Evolutionary conservation across 2,329 filamentous ascomycete genomes (phyloP).

Genomic region (Penicillium vulpinum): DNA sequence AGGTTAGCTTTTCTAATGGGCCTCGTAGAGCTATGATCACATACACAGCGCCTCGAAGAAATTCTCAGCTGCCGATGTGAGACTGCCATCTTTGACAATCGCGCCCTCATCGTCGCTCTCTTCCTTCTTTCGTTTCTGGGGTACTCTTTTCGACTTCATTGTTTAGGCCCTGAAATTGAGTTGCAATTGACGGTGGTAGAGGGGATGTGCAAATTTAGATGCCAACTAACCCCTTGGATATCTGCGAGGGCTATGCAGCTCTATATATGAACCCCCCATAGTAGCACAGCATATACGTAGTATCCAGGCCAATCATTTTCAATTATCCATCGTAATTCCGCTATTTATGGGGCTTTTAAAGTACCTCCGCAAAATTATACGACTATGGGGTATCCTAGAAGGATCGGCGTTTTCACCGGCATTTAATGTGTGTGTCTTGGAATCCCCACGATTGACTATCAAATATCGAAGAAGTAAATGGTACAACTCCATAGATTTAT

Average conservation of each 20-base stretch:
- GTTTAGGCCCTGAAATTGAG: neutral
- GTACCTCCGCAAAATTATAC: neutral
- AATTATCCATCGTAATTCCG: neutral
- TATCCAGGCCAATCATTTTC: neutral
- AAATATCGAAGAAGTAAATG: neutral
- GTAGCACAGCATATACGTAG: neutral
- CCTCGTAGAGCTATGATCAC: neutral
- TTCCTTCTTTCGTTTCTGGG: constrained; percentile 1
- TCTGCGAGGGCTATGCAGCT: neutral
- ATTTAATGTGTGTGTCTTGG: neutral
- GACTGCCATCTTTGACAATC: constrained; percentile 1
- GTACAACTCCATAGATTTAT: neutral
- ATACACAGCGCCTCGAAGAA: constrained; percentile 24
- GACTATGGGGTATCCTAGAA: neutral
- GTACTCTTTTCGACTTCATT: neutral
- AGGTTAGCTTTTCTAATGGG: neutral
- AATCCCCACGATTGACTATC: constrained; percentile 1
- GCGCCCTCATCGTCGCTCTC: neutral
- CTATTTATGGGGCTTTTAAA: neutral
- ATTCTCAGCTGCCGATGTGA: constrained; percentile 19
- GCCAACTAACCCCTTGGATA: neutral
- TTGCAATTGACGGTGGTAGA: neutral
- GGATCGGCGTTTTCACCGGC: constrained; percentile 1
- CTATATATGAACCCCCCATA: neutral
- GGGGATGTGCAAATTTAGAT: neutral